Base-by-base conservation (phyloP, 352 stramenopile genomes). In the Pythium dissimile region DNA sequence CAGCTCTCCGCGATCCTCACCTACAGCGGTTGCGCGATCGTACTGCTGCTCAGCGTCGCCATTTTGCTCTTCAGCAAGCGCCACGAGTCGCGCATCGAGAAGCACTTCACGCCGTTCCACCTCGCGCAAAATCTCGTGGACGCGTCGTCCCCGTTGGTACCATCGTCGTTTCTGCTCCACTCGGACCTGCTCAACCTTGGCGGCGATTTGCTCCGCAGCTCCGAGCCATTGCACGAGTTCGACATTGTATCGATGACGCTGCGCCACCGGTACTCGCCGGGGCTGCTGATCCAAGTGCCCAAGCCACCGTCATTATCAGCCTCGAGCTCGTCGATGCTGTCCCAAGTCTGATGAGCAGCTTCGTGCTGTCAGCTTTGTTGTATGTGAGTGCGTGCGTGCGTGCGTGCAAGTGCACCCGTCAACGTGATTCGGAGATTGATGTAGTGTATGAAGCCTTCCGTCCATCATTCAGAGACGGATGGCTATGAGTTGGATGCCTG, bases 161-260 rank as follows among this genome's bases (percentile, higher is more conserved):
- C 62, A 44, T 52, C 54, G 10, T 23, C 54, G 6, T 23, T 7
- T 12, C 35, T 69, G 10, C 18, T 69, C 37, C 47, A 63, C 24
- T 51, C 62, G 18, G 62, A 69, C 46, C 26, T 69, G 27, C 54
- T 69, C 11, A 54, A 63, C 27, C 13, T 69, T 28, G 50, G 54
- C 27, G 62, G 62, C 21, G 62, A 64, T 8, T 12, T 64, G 5
- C 48, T 69, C 11, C 37, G 42, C 31, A 64, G 55, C 24, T 69
- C 62, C 26, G 62, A 54, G 15, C 32, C 18, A 1, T 23, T 69
- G 18, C 42, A 20, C 10, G 62, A 69, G 37, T 69, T 69, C 35
- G 62, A 69, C 27, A 60, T 69, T 26, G 32, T 62, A 23, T 61
- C 62, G 11, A 30, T 69, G 23, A 69, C 62, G 11, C 49, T 69